These are phyloP conservation scores for Kluyveromyces siamensis DNA, from an alignment of 805 yeast species.

Conservation along the genomic window DNA sequence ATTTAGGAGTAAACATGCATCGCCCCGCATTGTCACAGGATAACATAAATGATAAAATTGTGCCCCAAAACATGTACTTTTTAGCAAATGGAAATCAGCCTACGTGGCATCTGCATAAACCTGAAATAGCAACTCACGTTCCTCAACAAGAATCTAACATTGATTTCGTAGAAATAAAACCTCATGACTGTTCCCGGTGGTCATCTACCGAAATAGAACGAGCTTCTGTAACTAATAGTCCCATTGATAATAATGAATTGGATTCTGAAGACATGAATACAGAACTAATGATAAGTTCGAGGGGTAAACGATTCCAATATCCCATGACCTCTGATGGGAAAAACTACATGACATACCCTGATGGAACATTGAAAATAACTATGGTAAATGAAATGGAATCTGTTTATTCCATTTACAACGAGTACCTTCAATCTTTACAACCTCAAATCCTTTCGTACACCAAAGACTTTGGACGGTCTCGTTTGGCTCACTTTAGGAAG, in stretches of 20 bases:
- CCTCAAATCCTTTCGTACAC: slow-evolving; percentile 7
- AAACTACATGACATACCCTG: slow-evolving; percentile 3
- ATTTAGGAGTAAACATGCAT: background rate
- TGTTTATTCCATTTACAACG: slow-evolving; percentile 8
- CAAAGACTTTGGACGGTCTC: slow-evolving; percentile 5
- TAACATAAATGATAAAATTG: background rate
- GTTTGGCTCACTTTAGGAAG: slow-evolving; percentile 6
- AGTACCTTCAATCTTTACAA: slow-evolving; percentile 6
- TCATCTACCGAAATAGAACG: background rate
- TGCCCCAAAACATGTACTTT: background rate
- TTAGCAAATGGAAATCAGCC: background rate
- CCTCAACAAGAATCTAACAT: background rate
- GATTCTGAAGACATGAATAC: background rate
- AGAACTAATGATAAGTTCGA: background rate
- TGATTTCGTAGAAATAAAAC: background rate
- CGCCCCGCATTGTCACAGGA: background rate
- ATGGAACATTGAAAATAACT: slow-evolving; percentile 6
- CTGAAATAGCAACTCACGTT: background rate
- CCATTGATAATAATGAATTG: background rate
- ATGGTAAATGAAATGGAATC: slow-evolving; percentile 8
- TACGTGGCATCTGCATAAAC: background rate
- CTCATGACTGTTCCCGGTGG: background rate
- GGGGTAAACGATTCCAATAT: slow-evolving; percentile 6
- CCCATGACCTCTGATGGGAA: slow-evolving; percentile 6
- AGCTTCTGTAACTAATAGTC: background rate